Evolutionary conservation across 1,139 yeast genomes (phyloP), one percentile per base, ranked within the genome.

Genomic region (Candida labiduridarum): DNA sequence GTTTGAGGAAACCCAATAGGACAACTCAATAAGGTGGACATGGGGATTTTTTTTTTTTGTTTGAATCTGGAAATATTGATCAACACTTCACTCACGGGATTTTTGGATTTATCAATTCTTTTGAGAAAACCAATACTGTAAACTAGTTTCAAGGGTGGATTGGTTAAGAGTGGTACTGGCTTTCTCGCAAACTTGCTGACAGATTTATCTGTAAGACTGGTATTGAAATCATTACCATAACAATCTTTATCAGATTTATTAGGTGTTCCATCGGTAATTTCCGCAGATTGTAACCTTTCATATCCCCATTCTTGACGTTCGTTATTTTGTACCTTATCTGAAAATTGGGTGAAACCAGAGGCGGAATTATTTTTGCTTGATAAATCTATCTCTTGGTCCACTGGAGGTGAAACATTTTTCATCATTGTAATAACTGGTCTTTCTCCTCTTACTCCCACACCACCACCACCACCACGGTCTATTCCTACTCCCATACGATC

Each of bases 121-220:
- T 40, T 27, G 15, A 53, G 41, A 19, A 44, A 45, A 2, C 49
- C 51, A 18, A 53, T 43, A n/a, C 50, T 39, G 18, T 50, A 54
- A 2, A n/a, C 36, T 22, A 36, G 43, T 16, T 36, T 39, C 9
- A 29, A 29, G 5, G 46, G 46, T 4, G 38, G 34, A 27, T 53
- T 49, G 25, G 54, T 52, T 9, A 19, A 31, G 3, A 12, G 14
- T 22, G 39, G 40, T 14, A 19, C 6, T 43, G 36, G 33, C n/a
- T 47, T 39, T 6, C 52, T 49, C 4, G 57, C 43, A 42, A 55
- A 57, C 22, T 54, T 51, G 15, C 59, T 45, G 14, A 63, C 50
- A 8, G 65, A 56, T 27, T 51, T 57, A 10, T 53, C 63, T 40
- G 55, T 56, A 18, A 53, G 42, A 3, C 55, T 54, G 46, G 50